phyloP scores from a whole-genome alignment of 768 basidiomycete species.

The Boletus rubroflammeus region DNA sequence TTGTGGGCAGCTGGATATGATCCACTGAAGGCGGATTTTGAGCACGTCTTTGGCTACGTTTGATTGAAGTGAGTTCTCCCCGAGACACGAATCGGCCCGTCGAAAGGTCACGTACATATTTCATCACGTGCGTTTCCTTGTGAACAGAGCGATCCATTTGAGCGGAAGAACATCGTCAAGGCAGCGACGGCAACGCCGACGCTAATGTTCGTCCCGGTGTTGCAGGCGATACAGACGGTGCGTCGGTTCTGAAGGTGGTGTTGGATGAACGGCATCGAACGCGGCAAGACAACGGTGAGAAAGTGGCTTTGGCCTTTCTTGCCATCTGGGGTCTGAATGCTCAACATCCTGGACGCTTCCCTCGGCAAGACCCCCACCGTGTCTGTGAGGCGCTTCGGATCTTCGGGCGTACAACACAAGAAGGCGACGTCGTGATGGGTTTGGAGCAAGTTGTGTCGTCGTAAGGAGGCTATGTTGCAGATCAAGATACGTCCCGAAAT shows the following conservation, averaged over 20 bases:
- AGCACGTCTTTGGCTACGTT: conserved; percentile 56
- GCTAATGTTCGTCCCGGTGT: conserved; percentile 56
- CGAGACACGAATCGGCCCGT: neutral
- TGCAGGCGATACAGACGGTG: conserved; percentile 50
- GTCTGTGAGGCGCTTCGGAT: neutral
- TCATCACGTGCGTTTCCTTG: conserved; percentile 1
- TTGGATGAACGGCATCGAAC: conserved; percentile 44
- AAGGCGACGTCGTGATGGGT: conserved; percentile 9
- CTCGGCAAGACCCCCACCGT: neutral
- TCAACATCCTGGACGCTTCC: conserved; percentile 8
- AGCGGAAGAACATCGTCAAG: conserved; percentile 56
- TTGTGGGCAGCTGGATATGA: conserved; percentile 67
- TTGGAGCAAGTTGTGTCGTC: neutral
- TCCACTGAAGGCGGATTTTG: conserved; percentile 77
- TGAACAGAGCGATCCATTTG: conserved; percentile 38
- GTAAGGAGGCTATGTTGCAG: conserved; percentile 32
- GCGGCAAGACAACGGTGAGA: conserved; percentile 47
- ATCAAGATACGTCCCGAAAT: conserved; percentile 43
- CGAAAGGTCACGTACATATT: conserved; percentile 21
- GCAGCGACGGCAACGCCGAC: conserved; percentile 62
- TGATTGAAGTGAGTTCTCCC: neutral
- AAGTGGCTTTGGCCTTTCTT: conserved; percentile 55
- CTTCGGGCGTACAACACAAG: conserved; percentile 12
- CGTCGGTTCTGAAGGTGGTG: conserved; percentile 35
- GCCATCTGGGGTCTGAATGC: conserved; percentile 35